Evolutionary conservation across 768 basidiomycete genomes (phyloP).

Genomic region (Russula griseocarnosa): DNA sequence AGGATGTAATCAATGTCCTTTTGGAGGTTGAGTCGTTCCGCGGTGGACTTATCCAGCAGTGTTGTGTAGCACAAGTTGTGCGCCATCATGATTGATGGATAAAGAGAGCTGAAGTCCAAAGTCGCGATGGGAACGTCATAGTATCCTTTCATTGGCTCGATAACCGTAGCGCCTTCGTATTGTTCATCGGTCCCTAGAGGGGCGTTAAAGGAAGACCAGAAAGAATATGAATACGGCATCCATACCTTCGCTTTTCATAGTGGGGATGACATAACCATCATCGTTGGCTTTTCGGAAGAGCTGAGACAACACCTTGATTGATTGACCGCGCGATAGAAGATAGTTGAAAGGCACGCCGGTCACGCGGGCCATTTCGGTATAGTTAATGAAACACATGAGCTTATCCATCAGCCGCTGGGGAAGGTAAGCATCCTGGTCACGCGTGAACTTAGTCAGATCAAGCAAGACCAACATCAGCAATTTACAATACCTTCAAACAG

Average conservation of each 20-base stretch:
- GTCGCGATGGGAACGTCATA: conserved; percentile 97
- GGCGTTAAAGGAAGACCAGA: not conserved
- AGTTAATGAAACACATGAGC: conserved; percentile 98
- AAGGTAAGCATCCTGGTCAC: conserved; percentile 86
- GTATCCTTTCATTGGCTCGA: conserved; percentile 93
- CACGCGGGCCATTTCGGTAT: conserved; percentile 98
- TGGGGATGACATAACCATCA: conserved; percentile 85
- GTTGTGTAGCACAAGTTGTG: conserved; percentile 99
- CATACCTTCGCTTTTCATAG: conserved; percentile 78
- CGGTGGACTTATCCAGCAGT: conserved; percentile 72
- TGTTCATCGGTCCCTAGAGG: conserved; percentile 83
- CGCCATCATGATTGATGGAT: conserved; percentile 99
- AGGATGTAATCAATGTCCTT: conserved; percentile 89
- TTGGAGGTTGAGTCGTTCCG: conserved; percentile 70
- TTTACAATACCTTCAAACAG: conserved; percentile 81
- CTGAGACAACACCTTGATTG: conserved; percentile 97
- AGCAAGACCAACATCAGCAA: not conserved
- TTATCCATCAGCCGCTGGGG: conserved; percentile 96
- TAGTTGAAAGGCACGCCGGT: conserved; percentile 99
- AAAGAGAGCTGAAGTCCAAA: conserved; percentile 96
- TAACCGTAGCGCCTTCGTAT: conserved; percentile 98
- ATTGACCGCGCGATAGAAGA: conserved; percentile 89
- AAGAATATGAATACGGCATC: no score
- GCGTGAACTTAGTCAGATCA: not conserved
- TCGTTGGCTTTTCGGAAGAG: conserved; percentile 89